Percentiles rank a stretch among this genome's conserved stretches.
Conservation (phyloP, 2,329 filamentous ascomycete species). For the Fusarium sp. region DNA sequence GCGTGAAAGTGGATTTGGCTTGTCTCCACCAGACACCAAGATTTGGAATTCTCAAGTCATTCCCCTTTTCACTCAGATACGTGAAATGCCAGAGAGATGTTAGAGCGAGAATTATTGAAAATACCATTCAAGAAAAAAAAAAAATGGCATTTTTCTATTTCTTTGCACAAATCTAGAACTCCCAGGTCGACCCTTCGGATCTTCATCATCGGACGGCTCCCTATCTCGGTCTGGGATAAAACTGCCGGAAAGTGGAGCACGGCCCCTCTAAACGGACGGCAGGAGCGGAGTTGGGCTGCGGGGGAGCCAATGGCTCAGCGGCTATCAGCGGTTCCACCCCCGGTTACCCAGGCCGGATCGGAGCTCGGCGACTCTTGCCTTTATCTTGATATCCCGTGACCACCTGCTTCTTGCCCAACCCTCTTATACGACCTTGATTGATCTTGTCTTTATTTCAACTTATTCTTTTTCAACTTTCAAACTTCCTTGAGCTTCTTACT, state of each 20-base stretch:
- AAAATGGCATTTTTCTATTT: neutral
- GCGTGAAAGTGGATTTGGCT: neutral
- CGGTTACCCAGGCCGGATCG: neutral
- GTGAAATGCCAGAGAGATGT: neutral
- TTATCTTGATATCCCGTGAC: conserved; percentile 15
- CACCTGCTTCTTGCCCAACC: conserved; percentile 3
- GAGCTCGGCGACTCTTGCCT: conserved; percentile 7
- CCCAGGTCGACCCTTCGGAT: neutral
- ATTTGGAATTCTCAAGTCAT: neutral
- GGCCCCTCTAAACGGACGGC: neutral
- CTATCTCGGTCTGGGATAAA: neutral
- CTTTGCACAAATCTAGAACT: neutral
- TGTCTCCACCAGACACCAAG: neutral
- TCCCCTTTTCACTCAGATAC: neutral
- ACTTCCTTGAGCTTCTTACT: neutral
- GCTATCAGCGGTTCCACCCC: conserved; percentile 35
- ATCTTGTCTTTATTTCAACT: neutral
- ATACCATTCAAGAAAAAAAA: neutral
- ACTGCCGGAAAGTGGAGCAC: neutral
- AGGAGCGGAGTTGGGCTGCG: conserved; percentile 23
- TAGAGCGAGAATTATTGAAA: too few relatives aligned
- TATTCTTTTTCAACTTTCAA: neutral
- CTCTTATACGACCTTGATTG: neutral
- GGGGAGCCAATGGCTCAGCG: conserved; percentile 9
- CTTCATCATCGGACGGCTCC: neutral